Conservation (phyloP, 148 eudicot species). For the Rhododendron kiyosumense region DNA sequence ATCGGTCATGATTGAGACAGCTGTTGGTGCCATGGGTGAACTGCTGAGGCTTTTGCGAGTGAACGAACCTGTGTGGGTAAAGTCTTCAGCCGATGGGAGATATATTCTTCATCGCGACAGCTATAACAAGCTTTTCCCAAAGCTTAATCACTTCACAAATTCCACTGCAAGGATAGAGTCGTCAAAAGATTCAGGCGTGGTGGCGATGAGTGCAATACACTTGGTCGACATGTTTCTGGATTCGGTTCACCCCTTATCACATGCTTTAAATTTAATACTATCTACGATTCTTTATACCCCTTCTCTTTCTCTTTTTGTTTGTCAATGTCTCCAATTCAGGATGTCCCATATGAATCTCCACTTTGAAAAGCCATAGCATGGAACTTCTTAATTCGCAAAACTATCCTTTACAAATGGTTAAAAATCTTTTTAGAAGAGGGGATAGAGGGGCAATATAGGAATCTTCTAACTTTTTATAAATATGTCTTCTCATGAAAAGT, state of each 20-base stretch:
- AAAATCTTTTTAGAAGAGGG: background rate
- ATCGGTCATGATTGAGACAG: conserved; percentile 15
- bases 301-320: background rate
- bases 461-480: background rate
- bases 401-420: background rate
- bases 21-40: conserved; percentile 42
- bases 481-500: background rate
- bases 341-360: background rate
- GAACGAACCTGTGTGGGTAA: conserved; percentile 47
- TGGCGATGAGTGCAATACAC: conserved; percentile 23
- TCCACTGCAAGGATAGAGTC: conserved; percentile 33
- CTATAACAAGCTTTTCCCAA: conserved; percentile 24
- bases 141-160: conserved; percentile 12
- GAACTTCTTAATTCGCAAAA: background rate
- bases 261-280: background rate
- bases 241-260: conserved; percentile 18
- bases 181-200: conserved; percentile 40
- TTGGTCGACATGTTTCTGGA: conserved; percentile 45
- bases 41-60: conserved; percentile 33
- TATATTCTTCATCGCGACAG: conserved; percentile 28
- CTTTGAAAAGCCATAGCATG: background rate
- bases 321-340: background rate
- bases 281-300: background rate
- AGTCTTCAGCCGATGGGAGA: conserved; percentile 26
- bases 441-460: background rate